Evolutionary conservation across 306 rosid genomes (phyloP).

Genomic region (Quercus engelmannii): DNA sequence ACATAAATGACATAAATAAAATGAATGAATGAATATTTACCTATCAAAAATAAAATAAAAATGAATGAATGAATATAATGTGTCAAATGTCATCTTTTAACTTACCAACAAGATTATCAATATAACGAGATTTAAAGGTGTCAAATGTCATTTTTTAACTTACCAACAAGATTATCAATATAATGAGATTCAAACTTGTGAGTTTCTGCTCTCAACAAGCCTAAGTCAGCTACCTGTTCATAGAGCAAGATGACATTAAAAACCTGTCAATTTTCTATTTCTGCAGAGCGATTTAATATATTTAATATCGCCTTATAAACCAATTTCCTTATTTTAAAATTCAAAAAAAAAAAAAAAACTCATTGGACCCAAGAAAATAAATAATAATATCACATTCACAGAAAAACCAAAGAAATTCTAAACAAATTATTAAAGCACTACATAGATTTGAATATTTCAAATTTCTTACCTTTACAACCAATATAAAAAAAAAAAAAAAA

Average conservation of each 20-base stretch:
- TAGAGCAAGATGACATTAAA: slow-evolving; percentile 16
- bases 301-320: neutral
- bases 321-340: neutral
- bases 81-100: slow-evolving; percentile 4
- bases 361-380: neutral
- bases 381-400: neutral
- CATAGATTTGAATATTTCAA: too few species aligned
- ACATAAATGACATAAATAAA: slow-evolving; percentile 11
- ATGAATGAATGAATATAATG: neutral
- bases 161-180: slow-evolving; percentile 72
- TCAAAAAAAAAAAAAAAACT: neutral
- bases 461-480: too few species aligned
- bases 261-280: neutral
- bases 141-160: slow-evolving; percentile 20
- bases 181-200: slow-evolving; percentile 92
- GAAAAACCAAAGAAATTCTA: neutral
- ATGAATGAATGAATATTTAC: neutral
- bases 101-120: slow-evolving; percentile 74
- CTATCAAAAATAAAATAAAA: too few species aligned
- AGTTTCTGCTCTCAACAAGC: slow-evolving; percentile 65
- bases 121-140: slow-evolving; percentile 52
- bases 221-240: slow-evolving; percentile 78
- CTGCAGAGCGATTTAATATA: neutral
- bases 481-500: too few species aligned
- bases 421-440: neutral